Evolutionary conservation across 164 flowering plant species (phyloP), one percentile per base, ranked within the genome.

Genomic region (Warburgia ugandensis): DNA sequence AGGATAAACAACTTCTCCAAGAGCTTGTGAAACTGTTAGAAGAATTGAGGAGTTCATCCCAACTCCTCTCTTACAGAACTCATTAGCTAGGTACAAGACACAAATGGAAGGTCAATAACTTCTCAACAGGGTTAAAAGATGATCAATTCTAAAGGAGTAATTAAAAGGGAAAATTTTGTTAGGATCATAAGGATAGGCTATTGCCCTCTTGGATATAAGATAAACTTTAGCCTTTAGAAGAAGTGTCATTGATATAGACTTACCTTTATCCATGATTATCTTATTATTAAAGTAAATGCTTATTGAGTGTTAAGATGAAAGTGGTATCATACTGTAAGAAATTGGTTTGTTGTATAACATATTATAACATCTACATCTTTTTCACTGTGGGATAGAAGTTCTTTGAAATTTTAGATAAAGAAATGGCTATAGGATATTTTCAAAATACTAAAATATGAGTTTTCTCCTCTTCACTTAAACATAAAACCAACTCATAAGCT

Each of bases 201-300:
- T 25, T 77, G 79, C 37, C 78, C 91, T 45, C 84, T 86, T 55
- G 95, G 91, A 25, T 83, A 77, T 60, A 54, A 56, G 19, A 74
- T 55, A 50, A 75, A 76, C 31, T 82, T 87, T 29, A 80, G 30
- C 71, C 48, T 70, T 53, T 87, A 14, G 90, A 84, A 72, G 94
- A 84, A 66, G 94, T 84, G 55, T 86, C 95, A 10, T n/a, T n/a
- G 91, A 91, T 37, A 83, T 83, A 70, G 54, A 76, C 0, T 71
- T 86, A 32, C 83, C 81, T 54, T 74, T 88, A 2, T 35, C 78
- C 19, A 27, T 48, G 25, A 81, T 81, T 6, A 68, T 44, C 38
- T 52, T 55, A 47, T 78, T 86, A 52, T 69, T 61, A 71, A 69
- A 76, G 54, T 84, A 81, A 59, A 63, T 83, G 29, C 76, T 69